phyloP scores from a whole-genome alignment of 495 filamentous ascomycete genomes.

The Staphylotrichum longicolle region DNA sequence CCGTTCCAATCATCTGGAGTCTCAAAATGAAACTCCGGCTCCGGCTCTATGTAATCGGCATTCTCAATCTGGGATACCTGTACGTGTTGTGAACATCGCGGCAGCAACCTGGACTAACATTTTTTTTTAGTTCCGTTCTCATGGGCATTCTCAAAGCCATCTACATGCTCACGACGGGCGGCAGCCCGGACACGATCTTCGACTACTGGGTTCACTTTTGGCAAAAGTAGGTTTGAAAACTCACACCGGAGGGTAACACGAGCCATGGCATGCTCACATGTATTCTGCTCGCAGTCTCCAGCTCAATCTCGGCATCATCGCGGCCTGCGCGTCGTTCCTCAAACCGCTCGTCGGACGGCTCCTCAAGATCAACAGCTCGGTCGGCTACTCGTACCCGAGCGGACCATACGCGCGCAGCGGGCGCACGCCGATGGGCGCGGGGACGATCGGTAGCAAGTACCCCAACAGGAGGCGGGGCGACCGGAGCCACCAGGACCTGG shows the following conservation, averaged over 20 bases:
- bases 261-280: background rate
- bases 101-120: background rate
- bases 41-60: slow-evolving; percentile 11
- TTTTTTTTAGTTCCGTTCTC: background rate
- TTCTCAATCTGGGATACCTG: slow-evolving; percentile 17
- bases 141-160: slow-evolving; percentile 17
- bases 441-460: slow-evolving; percentile 13
- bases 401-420: slow-evolving; percentile 2
- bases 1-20: slow-evolving; percentile 15
- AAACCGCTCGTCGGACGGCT: slow-evolving; percentile 17
- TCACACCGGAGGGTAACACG: no score
- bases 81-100: background rate
- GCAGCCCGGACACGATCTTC: slow-evolving; percentile 11
- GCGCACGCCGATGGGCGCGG: slow-evolving; percentile 8
- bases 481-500: background rate
- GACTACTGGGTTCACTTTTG: slow-evolving; percentile 15
- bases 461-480: slow-evolving; percentile 4
- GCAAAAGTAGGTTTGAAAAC: slow-evolving; percentile 8
- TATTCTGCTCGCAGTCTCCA: slow-evolving; percentile 1
- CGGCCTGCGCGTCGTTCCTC: slow-evolving; percentile 14
- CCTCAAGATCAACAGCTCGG: slow-evolving; percentile 13
- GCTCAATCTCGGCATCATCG: slow-evolving; percentile 18
- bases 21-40: slow-evolving; percentile 15
- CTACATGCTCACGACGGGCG: slow-evolving; percentile 16
- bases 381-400: slow-evolving; percentile 7